A percentile compares a stretch with the other conserved stretches of the same genome.
Evolutionary conservation across 352 stramenopile species (phyloP).

Genomic region (Phytophthora idaei): DNA sequence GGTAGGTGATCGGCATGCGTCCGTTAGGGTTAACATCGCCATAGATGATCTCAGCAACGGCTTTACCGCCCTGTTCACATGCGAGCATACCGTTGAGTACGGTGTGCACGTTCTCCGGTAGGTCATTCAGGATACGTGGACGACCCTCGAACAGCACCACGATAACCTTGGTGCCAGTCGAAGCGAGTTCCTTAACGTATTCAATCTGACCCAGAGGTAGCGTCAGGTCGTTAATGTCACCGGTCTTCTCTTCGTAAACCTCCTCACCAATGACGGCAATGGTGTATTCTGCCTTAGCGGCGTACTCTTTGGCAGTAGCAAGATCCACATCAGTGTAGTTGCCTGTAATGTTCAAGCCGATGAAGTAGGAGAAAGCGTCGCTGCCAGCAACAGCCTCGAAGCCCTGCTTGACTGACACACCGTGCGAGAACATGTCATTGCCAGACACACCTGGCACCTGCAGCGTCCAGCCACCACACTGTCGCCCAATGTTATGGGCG

Average conservation of each 20-base stretch:
- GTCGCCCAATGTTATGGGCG: slow-evolving; percentile 51
- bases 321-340: too few relatives aligned
- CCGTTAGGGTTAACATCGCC: slow-evolving; percentile 9
- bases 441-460: slow-evolving; percentile 70
- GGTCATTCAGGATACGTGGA: slow-evolving; percentile 58
- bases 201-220: too few relatives aligned
- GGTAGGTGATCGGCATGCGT: slow-evolving; percentile 35
- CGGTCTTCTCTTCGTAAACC: too few relatives aligned
- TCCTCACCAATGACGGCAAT: too few relatives aligned
- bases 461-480: slow-evolving; percentile 74
- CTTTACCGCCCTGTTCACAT: slow-evolving; percentile 69
- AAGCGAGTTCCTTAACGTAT: too few relatives aligned
- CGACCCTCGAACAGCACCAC: slow-evolving; percentile 11
- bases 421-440: slow-evolving; percentile 47
- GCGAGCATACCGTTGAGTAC: slow-evolving; percentile 74
- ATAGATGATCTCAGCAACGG: slow-evolving; percentile 78
- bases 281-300: too few relatives aligned
- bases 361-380: too few relatives aligned
- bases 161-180: too few relatives aligned
- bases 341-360: too few relatives aligned
- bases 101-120: slow-evolving; percentile 52
- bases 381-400: too few relatives aligned
- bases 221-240: too few relatives aligned
- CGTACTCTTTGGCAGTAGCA: too few relatives aligned
- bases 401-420: slow-evolving; percentile 1